These are phyloP conservation scores for Arxiozyma bovina DNA, from an alignment of 1,139 yeast species.

Conservation along the genomic window DNA sequence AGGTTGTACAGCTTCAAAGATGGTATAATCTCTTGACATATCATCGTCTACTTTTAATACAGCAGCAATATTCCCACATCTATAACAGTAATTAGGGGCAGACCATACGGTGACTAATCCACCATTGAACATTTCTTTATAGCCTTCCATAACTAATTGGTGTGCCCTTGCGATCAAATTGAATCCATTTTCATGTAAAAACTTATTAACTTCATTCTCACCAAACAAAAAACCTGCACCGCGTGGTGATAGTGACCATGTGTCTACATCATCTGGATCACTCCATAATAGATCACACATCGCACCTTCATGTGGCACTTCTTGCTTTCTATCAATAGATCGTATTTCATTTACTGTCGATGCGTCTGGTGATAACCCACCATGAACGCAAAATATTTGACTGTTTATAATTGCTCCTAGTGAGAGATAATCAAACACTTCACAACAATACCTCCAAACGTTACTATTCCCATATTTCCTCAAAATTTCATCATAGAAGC, in stretches of 20 bases:
- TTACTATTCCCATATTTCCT: slow-evolving; percentile 92
- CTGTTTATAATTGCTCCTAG: slow-evolving; percentile 78
- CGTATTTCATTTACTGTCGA: slow-evolving; percentile 84
- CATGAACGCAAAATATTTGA: slow-evolving; percentile 85
- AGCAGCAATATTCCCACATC: slow-evolving; percentile 94
- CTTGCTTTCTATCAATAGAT: slow-evolving; percentile 80
- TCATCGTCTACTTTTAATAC: slow-evolving; percentile 71
- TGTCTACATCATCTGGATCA: slow-evolving; percentile 92
- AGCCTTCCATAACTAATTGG: slow-evolving; percentile 97
- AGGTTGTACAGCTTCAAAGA: slow-evolving; percentile 68
- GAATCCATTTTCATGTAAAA: slow-evolving; percentile 70
- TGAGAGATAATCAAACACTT: slow-evolving; percentile 86
- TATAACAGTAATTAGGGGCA: slow-evolving; percentile 90
- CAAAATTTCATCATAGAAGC: slow-evolving; percentile 94
- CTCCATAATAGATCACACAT: slow-evolving; percentile 98
- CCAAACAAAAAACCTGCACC: slow-evolving; percentile 98
- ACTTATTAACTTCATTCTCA: slow-evolving; percentile 74
- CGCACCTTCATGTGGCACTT: slow-evolving; percentile 98
- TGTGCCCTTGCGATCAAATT: slow-evolving; percentile 93
- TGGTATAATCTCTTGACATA: slow-evolving; percentile 62
- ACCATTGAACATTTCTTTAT: slow-evolving; percentile 77
- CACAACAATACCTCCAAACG: slow-evolving; percentile 77
- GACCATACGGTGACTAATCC: slow-evolving; percentile 87
- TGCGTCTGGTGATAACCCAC: slow-evolving; percentile 91
- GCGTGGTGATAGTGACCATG: slow-evolving; percentile 96